Evolutionary conservation across 2,329 filamentous ascomycete species (phyloP).

Genomic region (Drechslera avenae): DNA sequence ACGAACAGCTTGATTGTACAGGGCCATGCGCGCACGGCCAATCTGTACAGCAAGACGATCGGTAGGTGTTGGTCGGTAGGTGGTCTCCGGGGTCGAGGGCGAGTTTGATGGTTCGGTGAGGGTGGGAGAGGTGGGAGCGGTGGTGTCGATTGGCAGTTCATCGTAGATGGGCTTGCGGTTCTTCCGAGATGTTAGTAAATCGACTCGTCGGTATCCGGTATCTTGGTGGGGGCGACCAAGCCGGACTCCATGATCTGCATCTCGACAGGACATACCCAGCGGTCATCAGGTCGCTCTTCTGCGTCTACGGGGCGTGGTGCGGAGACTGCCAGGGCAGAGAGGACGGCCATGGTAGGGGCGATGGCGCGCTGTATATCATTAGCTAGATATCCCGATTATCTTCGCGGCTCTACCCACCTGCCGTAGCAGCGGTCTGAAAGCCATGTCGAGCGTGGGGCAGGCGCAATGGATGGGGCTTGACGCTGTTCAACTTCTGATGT

Average conservation of each 20-base stretch:
- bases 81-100: conserved; percentile 36
- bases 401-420: conserved; percentile 50
- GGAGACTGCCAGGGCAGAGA: conserved; percentile 54
- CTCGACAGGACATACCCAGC: conserved; percentile 21
- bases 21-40: conserved; percentile 75
- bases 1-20: conserved; percentile 74
- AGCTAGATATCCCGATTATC: not conserved
- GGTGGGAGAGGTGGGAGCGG: conserved; percentile 49
- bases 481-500: conserved; percentile 25
- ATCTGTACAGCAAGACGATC: conserved; percentile 87
- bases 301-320: conserved; percentile 56
- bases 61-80: conserved; percentile 73
- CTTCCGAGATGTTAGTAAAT: conserved; percentile 13
- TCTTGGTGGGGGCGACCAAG: not conserved
- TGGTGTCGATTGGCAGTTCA: conserved; percentile 53
- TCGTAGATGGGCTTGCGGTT: conserved; percentile 77
- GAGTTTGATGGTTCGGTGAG: conserved; percentile 31
- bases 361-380: conserved; percentile 52
- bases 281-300: conserved; percentile 48
- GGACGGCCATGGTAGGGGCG: conserved; percentile 53
- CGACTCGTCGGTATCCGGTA: no score
- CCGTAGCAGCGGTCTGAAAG: conserved; percentile 59
- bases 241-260: no score
- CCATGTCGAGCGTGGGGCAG: conserved; percentile 51
- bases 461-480: conserved; percentile 43